Evolutionary conservation across 805 yeast genomes (phyloP).

Genomic region (Millerozyma miso): DNA sequence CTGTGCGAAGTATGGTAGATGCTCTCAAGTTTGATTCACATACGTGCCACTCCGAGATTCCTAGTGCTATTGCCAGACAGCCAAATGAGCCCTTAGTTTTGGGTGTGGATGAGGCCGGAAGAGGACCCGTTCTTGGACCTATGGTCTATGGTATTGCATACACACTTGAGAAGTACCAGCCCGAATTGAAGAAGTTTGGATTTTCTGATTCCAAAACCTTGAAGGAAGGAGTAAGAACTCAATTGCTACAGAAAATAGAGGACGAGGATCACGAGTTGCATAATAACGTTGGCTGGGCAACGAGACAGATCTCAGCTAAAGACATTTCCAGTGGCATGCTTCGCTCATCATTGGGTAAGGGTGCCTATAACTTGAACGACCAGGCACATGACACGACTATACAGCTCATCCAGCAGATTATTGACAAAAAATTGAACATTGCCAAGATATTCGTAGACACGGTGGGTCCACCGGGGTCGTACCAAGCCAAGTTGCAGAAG

Average conservation of each 20-base stretch:
- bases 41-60: constrained; percentile 50
- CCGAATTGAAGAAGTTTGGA: constrained; percentile 52
- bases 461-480: constrained; percentile 89
- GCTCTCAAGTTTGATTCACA: constrained; percentile 34
- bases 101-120: constrained; percentile 98
- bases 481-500: constrained; percentile 67
- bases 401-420: constrained; percentile 60
- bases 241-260: constrained; percentile 58
- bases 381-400: constrained; percentile 97
- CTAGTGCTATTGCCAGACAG: constrained; percentile 29
- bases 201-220: constrained; percentile 93
- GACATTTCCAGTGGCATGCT: constrained; percentile 92
- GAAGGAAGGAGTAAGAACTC: constrained; percentile 64
- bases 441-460: constrained; percentile 86
- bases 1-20: constrained; percentile 24
- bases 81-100: constrained; percentile 47
- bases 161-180: constrained; percentile 52
- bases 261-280: constrained; percentile 38
- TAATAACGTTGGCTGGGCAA: constrained; percentile 78
- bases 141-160: constrained; percentile 95
- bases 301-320: constrained; percentile 76
- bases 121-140: constrained; percentile 97
- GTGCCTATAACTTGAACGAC: constrained; percentile 75
- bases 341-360: constrained; percentile 42
- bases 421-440: constrained; percentile 59